phyloP scores from a whole-genome alignment of 495 filamentous ascomycete species.

The Penicillium coffeae region DNA sequence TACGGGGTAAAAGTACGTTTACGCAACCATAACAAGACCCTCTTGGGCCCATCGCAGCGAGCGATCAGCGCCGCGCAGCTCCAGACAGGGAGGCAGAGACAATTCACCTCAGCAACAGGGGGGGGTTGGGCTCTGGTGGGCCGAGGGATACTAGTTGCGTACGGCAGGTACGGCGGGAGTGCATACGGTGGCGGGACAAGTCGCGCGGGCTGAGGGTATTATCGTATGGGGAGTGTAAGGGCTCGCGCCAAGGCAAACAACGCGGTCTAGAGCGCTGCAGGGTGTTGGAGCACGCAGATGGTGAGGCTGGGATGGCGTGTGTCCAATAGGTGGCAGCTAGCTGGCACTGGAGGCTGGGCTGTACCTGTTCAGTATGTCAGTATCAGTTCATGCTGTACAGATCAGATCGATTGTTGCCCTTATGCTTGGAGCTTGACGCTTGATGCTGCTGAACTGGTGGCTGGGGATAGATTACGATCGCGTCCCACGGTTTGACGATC shows the following conservation, averaged over 20 bases:
- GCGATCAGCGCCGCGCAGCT: too few species aligned
- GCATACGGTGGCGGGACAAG: neutral
- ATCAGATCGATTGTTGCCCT: too few species aligned
- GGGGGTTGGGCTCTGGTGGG: neutral
- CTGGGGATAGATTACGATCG: slow-evolving; percentile 7
- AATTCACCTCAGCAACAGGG: neutral
- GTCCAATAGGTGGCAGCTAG: neutral
- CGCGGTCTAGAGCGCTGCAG: slow-evolving; percentile 18
- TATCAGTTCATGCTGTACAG: too few species aligned
- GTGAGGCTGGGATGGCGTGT: slow-evolving; percentile 5
- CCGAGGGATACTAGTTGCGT: neutral
- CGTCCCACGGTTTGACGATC: slow-evolving; percentile 4
- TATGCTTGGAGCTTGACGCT: neutral
- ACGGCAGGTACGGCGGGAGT: neutral
- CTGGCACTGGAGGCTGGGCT: too few species aligned
- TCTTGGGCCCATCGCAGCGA: too few species aligned
- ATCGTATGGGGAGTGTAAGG: neutral
- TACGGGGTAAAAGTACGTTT: too few species aligned
- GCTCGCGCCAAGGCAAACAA: slow-evolving; percentile 1
- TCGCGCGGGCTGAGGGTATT: neutral
- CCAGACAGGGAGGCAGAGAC: too few species aligned
- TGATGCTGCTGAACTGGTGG: too few species aligned
- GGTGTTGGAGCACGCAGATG: slow-evolving; percentile 1
- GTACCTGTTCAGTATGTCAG: too few species aligned
- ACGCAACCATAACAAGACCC: too few species aligned